Base-by-base conservation (phyloP, 2,329 filamentous ascomycete genomes). In the Colletotrichum siamense region DNA sequence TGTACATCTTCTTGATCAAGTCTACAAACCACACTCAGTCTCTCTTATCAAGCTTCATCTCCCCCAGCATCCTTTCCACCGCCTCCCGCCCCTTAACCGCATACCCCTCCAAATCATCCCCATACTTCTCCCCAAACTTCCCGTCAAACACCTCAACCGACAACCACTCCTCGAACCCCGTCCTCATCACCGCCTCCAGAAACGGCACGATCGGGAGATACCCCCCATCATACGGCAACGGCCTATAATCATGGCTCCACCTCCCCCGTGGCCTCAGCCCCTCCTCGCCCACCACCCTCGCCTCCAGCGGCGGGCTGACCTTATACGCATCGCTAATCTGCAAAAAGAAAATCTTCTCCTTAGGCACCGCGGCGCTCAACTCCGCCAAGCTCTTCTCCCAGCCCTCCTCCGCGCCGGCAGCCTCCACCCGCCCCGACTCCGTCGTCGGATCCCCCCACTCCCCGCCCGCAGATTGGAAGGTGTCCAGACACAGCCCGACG, bases 261-360 rank as follows among this genome's bases (percentile, higher is more conserved):
- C 89, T 86, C 0, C 89, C 92, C 39, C 93, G 86, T 0, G 94
- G 92, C 34, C 92, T 84, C 59, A 93, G 79, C 0, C 92, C 93
- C 8, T 86, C 83, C 28, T 89, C 85, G 39, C 91, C 87, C 0
- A 82, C 79, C 0, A 82, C 79, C 61, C 89, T 83, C 6, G 87
- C 84, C 26, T 87, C 83, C 7, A 96, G 81, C 0, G 93, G 92
- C 6, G 87, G 84, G 1, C 87, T 85, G 49, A 92, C 88, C 79
- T 89, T 91, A 81, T 95, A 96, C 1, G 92, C 95, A 81, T 96
- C 94, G 5, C 91, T 94, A 69, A 96, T 92, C 82, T 96, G 94
- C 4, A 96, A 82, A 0, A 96, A 85, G 81, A 91, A 96, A 52
- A 96, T 95, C 85, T 94, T 95, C 3, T 94, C 91, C 0, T 88